Evolutionary conservation across 805 yeast species (phyloP), one percentile per base, ranked within the genome.

Genomic region (Brettanomyces naardenensis): DNA sequence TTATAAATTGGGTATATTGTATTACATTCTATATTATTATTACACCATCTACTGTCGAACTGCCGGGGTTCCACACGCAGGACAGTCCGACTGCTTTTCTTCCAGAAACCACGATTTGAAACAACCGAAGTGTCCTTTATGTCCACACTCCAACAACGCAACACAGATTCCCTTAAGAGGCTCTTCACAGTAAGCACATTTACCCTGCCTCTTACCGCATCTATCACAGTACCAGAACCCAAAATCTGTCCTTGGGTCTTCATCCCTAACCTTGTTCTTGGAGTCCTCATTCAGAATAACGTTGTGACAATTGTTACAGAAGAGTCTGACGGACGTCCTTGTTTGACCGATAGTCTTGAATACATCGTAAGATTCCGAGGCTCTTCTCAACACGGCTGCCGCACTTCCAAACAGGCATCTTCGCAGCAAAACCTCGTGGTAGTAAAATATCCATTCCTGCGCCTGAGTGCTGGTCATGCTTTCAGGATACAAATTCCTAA

Each of bases 211-310:
- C 36, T 60, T 64, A 9, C 68, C 61, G 56, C 97, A 89, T 18
- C 66, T 68, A 37, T 78, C 86, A 61, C 97, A 89, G 56, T 80
- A 84, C 95, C 95, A 88, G 48, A 70, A 78, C 1, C 94, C 95
- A 49, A 76, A 73, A 28, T 64, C 58, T 15, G 61, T 59, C 0
- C 51, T 55, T 9, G 60, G 54, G 27, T 58, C 56, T 18, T 20
- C 35, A n/a, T 31, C 51, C 11, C 47, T 41, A 35, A 46, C 49
- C 29, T 56, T 64, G 14, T 59, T 63, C 48, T 75, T 77, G 3
- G 77, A 64, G 5, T 50, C 47, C 44, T 80, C 88, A 55, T 82
- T 81, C 7, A 73, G 53, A 6, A 83, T 61, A n/a, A 79, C 59
- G 35, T 69, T 65, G 14, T 70, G 65, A 54, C 94, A 83, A 49